Percentiles rank a stretch among this genome's conserved stretches.
Conservation (phyloP, 2,329 filamentous ascomycete species). For the Colletotrichum zoysiae region DNA sequence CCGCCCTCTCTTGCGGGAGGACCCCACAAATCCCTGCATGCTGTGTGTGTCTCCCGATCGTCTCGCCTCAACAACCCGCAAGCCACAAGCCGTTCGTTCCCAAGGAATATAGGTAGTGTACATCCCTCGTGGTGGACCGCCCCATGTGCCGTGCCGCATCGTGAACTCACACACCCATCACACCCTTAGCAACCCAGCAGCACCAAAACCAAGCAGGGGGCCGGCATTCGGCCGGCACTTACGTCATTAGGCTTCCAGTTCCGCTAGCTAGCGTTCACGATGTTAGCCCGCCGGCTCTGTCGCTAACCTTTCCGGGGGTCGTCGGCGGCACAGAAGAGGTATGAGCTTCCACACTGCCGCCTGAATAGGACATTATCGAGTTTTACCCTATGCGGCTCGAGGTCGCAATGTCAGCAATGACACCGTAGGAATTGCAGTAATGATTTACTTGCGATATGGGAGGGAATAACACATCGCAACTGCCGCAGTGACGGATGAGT, state of each 20-base stretch:
- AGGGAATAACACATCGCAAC: background rate
- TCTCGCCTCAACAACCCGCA: constrained; percentile 36
- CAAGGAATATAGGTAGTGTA: constrained; percentile 14
- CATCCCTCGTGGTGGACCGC: constrained; percentile 17
- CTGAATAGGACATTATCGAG: constrained; percentile 25
- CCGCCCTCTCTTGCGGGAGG: constrained; percentile 17
- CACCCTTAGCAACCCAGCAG: constrained; percentile 8
- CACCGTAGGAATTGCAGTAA: background rate
- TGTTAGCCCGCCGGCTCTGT: constrained; percentile 37
- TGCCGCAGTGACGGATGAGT: background rate
- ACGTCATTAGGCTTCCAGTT: constrained; percentile 31
- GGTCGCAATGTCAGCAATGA: background rate
- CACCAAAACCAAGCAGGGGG: constrained; percentile 11
- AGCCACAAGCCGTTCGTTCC: constrained; percentile 19
- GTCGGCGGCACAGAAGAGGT: constrained; percentile 18
- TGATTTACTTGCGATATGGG: background rate
- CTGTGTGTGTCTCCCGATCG: constrained; percentile 22
- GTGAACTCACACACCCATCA: constrained; percentile 24
- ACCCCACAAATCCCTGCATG: constrained; percentile 36
- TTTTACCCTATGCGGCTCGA: constrained; percentile 7
- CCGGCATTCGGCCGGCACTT: constrained; percentile 20
- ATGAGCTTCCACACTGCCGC: constrained; percentile 14
- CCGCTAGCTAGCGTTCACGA: constrained; percentile 36
- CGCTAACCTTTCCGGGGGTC: constrained; percentile 32
- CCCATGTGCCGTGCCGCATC: constrained; percentile 17